phyloP scores from a whole-genome alignment of 345 rosid species.

The Hibiscus trionum region DNA sequence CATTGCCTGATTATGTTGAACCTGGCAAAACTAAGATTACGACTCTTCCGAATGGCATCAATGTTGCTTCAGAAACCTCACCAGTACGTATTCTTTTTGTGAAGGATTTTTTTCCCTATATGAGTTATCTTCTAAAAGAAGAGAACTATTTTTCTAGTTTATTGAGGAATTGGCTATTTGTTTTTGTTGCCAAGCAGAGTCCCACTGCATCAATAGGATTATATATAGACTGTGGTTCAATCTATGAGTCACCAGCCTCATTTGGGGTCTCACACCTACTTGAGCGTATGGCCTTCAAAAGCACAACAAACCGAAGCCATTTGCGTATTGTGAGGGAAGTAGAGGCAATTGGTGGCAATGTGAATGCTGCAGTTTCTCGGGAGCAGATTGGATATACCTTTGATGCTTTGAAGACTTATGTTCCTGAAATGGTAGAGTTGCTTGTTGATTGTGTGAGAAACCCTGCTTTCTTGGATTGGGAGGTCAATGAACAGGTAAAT shows the following conservation, averaged over 20 bases:
- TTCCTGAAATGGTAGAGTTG: constrained; percentile 89
- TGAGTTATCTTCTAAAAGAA: constrained; percentile 14
- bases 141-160: not conserved
- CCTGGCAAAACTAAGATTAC: constrained; percentile 46
- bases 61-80: constrained; percentile 49
- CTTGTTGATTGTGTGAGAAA: constrained; percentile 84
- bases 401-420: constrained; percentile 87
- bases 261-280: constrained; percentile 75
- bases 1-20: constrained; percentile 60
- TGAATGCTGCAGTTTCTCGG: constrained; percentile 73
- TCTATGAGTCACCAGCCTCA: constrained; percentile 57
- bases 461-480: constrained; percentile 91
- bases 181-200: constrained; percentile 35
- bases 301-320: constrained; percentile 72
- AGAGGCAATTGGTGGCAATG: constrained; percentile 80
- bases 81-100: constrained; percentile 30
- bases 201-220: constrained; percentile 80
- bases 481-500: constrained; percentile 70
- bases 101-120: constrained; percentile 9
- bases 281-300: constrained; percentile 88
- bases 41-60: constrained; percentile 60
- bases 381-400: constrained; percentile 79
- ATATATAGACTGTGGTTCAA: constrained; percentile 61
- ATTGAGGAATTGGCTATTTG: constrained; percentile 11
- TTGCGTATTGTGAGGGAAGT: constrained; percentile 69